Base-by-base conservation (phyloP, 148 eudicot genomes). In the Fagopyrum homotropicum region DNA sequence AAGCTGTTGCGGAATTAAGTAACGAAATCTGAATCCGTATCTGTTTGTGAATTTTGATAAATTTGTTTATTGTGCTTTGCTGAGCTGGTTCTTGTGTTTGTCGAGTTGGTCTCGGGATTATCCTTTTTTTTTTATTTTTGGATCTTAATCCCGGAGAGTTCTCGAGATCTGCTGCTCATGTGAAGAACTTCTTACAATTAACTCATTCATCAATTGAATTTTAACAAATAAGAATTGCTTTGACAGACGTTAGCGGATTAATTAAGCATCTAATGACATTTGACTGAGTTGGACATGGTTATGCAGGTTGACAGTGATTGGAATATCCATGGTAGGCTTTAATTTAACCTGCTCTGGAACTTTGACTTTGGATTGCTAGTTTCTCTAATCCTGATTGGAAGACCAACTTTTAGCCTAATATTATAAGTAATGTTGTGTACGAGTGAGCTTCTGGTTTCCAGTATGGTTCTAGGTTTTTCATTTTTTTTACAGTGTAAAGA, bases 121-220 rank as follows among this genome's bases (percentile, higher is more conserved):
- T 56, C 61, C 17, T 56, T n/a, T 51, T 22, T 51, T 22, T 22
- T 51, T 11, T 51, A 1, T 17, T 49, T 49, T 5, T 9, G 35
- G 66, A 59, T 22, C 66, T 9, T 59, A 29, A 35, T 29, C n/a
- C n/a, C 19, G 46, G 17, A 64, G 15, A 12, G 45, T 14, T 17
- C 70, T 35, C 45, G 19, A 64, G 71, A 40, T 66, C 71, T 63
- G 69, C 44, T 63, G 71, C 7, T 15, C 64, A 22, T 59, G 30
- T 59, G 29, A 22, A 59, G 7, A 59, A 22, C 35, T 8, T 59
- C 22, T 19, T 6, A 9, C 64, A 59, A 66, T 40, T 66, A 14
- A 66, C 47, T 40, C 71, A 35, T 63, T 6, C 15, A 15, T 19
- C 9, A 19, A 17, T 59, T 4, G 16, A 12, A 17, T 55, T 55